Base-by-base conservation (phyloP, 1,139 yeast species). In the Eremothecium coryli region DNA sequence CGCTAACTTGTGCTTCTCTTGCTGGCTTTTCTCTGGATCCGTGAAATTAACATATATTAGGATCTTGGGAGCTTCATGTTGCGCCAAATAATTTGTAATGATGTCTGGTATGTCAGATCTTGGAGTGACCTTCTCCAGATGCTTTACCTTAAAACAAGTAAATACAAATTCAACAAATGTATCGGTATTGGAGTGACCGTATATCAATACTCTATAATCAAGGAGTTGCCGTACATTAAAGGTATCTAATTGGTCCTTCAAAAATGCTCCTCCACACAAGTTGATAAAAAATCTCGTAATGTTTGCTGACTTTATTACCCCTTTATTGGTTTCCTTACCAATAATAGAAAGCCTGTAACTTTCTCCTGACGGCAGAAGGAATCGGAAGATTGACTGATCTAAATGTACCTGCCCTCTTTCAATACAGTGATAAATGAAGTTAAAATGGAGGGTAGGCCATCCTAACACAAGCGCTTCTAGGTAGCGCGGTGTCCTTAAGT, bases 391-490 rank as follows among this genome's bases (percentile, higher is more conserved):
- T 4, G 61, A 76, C 55, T 45, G 7, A 39, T 45, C 17, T 53
- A 32, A 15, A 11, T 11, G 9, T 46, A 46, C 8, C 48, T 42
- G 3, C 62, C 50, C 11, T 56, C 52, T 2, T 46, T 44, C 29
- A 1, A 71, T 48, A 38, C 81, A 69, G 42, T 77, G 80, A n/a
- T 60, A 56, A 7, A 88, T 64, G 45, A 71, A 86, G 10, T 61
- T 55, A 41, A 71, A 70, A 3, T 84, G 75, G 21, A 88, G 50
- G 13, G 85, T 71, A 1, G 97, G 97, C 94, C 95, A 85, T 2
- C 93, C 93, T 28, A 86, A 55, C 0, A 93, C 85, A n/a, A 86
- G 59, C 1, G 82, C 76, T 50, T 85, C 93, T n/a, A 86, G 56
- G 50, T 81, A 88, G 50, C 85, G 85, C 14, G 79, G 70, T 37